These are phyloP conservation scores for Coemansia interrupta DNA, from an alignment of 192 early-diverging fungal species.

Conservation along the genomic window DNA sequence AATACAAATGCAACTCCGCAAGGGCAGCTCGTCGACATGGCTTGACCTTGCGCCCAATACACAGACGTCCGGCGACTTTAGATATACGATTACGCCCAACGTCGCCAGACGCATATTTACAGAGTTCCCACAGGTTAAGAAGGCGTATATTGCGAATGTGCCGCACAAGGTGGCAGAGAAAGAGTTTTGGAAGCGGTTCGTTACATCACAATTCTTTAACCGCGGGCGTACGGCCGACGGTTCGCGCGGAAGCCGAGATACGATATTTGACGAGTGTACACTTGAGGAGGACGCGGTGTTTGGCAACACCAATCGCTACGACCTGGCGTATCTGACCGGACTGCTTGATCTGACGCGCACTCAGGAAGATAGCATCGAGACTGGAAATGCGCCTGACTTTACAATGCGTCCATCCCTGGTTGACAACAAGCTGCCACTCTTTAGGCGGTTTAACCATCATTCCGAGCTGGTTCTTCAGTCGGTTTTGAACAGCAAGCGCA, in stretches of 20 bases:
- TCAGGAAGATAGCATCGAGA: conserved; percentile 74
- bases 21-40: conserved; percentile 74
- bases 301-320: conserved; percentile 41
- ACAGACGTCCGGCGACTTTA: conserved; percentile 75
- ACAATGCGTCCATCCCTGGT: conserved; percentile 71
- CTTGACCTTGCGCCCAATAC: conserved; percentile 62
- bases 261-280: conserved; percentile 76
- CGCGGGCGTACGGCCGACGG: conserved; percentile 59
- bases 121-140: conserved; percentile 82
- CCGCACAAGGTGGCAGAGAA: conserved; percentile 70
- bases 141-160: conserved; percentile 77
- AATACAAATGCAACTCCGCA: conserved; percentile 67
- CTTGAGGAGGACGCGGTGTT: conserved; percentile 71
- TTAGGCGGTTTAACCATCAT: conserved; percentile 86
- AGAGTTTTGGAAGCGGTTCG: conserved; percentile 86
- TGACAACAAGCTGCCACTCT: conserved; percentile 68
- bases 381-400: conserved; percentile 74
- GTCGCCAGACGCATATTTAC: conserved; percentile 84
- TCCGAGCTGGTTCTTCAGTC: conserved; percentile 71
- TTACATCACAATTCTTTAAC: conserved; percentile 82
- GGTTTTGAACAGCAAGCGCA: conserved; percentile 36
- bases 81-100: conserved; percentile 84
- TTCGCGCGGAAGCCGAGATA: conserved; percentile 53
- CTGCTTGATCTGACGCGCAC: conserved; percentile 80
- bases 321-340: conserved; percentile 58